Evolutionary conservation across 179 eudicot genomes (phyloP), one percentile per base, ranked within the genome.

Genomic region (Beta lomatogona): DNA sequence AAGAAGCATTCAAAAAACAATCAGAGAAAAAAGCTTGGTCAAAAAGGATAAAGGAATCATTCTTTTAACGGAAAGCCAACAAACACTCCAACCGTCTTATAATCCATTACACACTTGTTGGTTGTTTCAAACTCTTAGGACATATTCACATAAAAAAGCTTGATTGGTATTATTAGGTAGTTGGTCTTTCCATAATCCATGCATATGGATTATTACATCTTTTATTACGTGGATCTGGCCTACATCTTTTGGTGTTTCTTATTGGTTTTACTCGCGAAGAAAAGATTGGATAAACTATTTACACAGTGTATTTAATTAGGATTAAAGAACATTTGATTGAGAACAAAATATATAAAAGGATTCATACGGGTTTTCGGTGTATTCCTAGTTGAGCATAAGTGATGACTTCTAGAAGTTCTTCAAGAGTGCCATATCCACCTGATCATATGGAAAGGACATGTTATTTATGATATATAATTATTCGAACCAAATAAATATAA

Each of bases 341-440:
- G 18, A 28, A 68, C 66, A 59, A 69, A 21, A 36, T 36, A 36
- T 36, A 36, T 36, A 1, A 36, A 36, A 28, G 68, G 67, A 74
- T 81, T 71, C 92, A 83, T 88, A 95, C 98, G 46, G 99, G 98
- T 87, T 95, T 95, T 41, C 86, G 89, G 84, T 95, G 99, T 82
- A 95, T 95, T 78, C 97, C 97, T 28, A 95, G 94, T 77, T 95
- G 99, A 78, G 98, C 98, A 88, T 91, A 94, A 6, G 98, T 94
- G 67, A 91, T 93, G 61, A 94, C 98, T 84, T 94, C 98, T 73
- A 95, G 86, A 77, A 95, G 86, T 86, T 95, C 99, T 87, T 95
- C 99, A 1, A 95, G 92, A 4, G 99, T 95, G 46, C 99, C 98
- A 81, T 92, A 95, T 9, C 99, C 99, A 82, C 99, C 98, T 93